Percentiles rank a stretch among this genome's conserved stretches.
Conservation (phyloP, 768 basidiomycete genomes). For the Trametes gibbosa region DNA sequence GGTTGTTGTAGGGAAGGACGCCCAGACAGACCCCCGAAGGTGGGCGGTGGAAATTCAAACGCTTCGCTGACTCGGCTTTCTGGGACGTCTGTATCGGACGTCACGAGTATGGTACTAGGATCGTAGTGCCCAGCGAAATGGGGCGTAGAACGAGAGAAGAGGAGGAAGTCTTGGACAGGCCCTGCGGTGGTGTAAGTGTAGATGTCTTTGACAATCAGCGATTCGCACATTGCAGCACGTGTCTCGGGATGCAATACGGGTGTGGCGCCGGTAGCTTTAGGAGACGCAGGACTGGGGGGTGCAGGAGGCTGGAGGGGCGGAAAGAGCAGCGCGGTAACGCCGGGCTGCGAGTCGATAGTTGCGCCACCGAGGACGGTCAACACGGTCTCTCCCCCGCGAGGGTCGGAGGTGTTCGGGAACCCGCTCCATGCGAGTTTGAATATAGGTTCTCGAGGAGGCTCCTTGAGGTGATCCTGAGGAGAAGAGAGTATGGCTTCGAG, state of each 20-base stretch:
- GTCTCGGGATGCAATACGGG: constrained; percentile 38
- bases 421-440: constrained; percentile 86
- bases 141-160: constrained; percentile 68
- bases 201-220: constrained; percentile 45
- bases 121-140: constrained; percentile 69
- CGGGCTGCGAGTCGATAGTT: constrained; percentile 47
- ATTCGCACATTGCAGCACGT: constrained; percentile 62
- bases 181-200: constrained; percentile 59
- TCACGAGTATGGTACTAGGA: constrained; percentile 62
- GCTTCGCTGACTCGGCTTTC: constrained; percentile 54
- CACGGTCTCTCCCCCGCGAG: constrained; percentile 68
- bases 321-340: constrained; percentile 67
- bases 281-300: constrained; percentile 34
- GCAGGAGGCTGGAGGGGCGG: constrained; percentile 61
- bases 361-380: constrained; percentile 80
- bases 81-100: constrained; percentile 47
- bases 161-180: constrained; percentile 72
- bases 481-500: constrained; percentile 41
- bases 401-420: constrained; percentile 63
- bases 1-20: background rate
- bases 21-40: constrained; percentile 15
- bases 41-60: constrained; percentile 69
- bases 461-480: constrained; percentile 17
- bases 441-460: constrained; percentile 61
- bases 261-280: constrained; percentile 19